A percentile compares a stretch with the other conserved stretches of the same genome.
phyloP scores from a whole-genome alignment of 2,329 filamentous ascomycete species.

The Pezicula rhizophila region DNA sequence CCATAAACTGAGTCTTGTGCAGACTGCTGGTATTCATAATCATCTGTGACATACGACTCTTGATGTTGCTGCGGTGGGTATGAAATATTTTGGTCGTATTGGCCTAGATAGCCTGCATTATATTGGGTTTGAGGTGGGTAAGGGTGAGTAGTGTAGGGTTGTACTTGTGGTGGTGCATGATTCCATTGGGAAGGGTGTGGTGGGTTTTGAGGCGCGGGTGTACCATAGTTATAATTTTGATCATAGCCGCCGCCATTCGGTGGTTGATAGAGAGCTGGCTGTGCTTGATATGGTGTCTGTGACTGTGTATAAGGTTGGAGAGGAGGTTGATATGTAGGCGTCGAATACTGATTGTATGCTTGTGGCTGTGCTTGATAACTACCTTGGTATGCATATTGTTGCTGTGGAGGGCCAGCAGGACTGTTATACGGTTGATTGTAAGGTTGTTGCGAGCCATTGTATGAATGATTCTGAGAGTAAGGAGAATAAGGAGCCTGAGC shows the following conservation, averaged over 20 bases:
- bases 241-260: constrained; percentile 11
- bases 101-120: constrained; percentile 7
- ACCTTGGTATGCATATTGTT: constrained; percentile 19
- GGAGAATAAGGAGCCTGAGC: constrained; percentile 11
- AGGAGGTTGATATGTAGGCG: constrained; percentile 11
- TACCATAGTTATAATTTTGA: constrained; percentile 4
- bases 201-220: neutral
- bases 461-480: constrained; percentile 17
- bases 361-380: constrained; percentile 5
- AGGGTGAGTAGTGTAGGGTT: constrained; percentile 2
- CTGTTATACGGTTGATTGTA: constrained; percentile 4
- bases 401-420: neutral
- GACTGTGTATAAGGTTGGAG: constrained; percentile 13
- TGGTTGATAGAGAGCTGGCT: constrained; percentile 9
- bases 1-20: constrained; percentile 10
- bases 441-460: constrained; percentile 14
- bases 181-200: constrained; percentile 3
- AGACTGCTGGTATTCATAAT: constrained; percentile 6
- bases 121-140: constrained; percentile 5
- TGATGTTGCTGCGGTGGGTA: constrained; percentile 9
- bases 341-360: constrained; percentile 11
- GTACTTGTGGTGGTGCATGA: neutral
- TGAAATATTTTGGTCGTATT: constrained; percentile 9
- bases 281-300: constrained; percentile 15
- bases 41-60: neutral